Evolutionary conservation across 306 rosid species (phyloP).

Genomic region (Acacia crassicarpa): DNA sequence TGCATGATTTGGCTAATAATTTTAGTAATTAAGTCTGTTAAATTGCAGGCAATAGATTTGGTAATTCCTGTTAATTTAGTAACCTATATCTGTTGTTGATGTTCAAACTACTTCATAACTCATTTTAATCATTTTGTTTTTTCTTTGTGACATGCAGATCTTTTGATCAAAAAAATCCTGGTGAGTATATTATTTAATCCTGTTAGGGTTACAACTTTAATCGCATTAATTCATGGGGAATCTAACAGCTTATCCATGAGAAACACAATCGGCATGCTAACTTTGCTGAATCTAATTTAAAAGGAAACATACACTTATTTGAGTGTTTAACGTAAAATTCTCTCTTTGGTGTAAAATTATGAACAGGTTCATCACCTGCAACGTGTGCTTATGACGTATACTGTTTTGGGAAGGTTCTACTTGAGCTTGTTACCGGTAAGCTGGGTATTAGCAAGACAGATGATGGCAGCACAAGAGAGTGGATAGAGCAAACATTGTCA

Average conservation of each 20-base stretch:
- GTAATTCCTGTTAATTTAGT: not conserved
- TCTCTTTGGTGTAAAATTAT: not conserved
- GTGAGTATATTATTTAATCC: constrained; percentile 30
- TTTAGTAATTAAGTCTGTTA: not conserved
- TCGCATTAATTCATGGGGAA: not conserved
- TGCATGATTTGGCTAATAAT: not conserved
- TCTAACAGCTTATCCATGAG: not conserved
- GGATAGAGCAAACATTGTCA: constrained; percentile 66
- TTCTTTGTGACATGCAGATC: constrained; percentile 46
- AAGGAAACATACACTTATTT: not conserved
- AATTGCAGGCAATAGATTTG: not conserved
- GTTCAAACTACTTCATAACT: not conserved
- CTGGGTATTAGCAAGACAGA: constrained; percentile 66
- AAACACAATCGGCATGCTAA: not conserved
- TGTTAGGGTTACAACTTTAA: not conserved
- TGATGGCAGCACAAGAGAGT: constrained; percentile 66
- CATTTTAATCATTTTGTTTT: not conserved
- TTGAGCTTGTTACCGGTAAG: constrained; percentile 92
- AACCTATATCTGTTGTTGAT: not conserved
- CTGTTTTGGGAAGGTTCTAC: constrained; percentile 84
- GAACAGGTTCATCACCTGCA: constrained; percentile 59
- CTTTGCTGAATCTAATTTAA: not conserved
- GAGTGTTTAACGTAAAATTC: not conserved
- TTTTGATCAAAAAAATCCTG: constrained; percentile 50
- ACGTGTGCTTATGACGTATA: constrained; percentile 71